Evolutionary conservation across 768 basidiomycete species (phyloP).

Genomic region (Termitomyces sp.): DNA sequence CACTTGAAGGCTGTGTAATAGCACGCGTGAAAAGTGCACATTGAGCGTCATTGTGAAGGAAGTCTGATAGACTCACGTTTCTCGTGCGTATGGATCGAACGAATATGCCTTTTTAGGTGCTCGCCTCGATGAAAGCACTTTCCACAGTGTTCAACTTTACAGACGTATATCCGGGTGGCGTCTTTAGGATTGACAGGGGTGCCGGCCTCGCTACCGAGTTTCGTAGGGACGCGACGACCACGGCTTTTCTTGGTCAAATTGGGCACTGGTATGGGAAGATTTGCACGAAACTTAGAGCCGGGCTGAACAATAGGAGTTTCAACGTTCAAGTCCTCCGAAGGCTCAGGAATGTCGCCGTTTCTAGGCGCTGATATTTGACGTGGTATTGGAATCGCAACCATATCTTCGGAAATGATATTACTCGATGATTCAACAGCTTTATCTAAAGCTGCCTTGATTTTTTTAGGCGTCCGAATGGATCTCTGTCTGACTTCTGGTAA

Average conservation of each 20-base stretch:
- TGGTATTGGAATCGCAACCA: not conserved
- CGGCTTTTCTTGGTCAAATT: constrained; percentile 79
- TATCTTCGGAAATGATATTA: not conserved
- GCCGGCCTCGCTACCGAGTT: constrained; percentile 12
- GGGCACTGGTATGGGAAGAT: constrained; percentile 66
- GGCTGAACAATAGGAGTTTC: constrained; percentile 26
- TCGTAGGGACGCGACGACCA: constrained; percentile 70
- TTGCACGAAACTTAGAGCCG: constrained; percentile 45
- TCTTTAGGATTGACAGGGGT: constrained; percentile 15
- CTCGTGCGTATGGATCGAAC: constrained; percentile 78
- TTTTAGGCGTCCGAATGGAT: constrained; percentile 4
- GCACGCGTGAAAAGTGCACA: constrained; percentile 10
- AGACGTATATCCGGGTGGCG: constrained; percentile 42
- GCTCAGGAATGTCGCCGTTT: not conserved
- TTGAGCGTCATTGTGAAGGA: constrained; percentile 12
- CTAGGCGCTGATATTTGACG: constrained; percentile 1
- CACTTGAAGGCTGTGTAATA: constrained; percentile 60
- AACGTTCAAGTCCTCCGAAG: constrained; percentile 10
- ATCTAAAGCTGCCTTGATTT: constrained; percentile 2
- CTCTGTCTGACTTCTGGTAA: constrained; percentile 7
- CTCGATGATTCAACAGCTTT: not conserved
- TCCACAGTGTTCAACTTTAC: constrained; percentile 66
- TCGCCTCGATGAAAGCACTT: constrained; percentile 79
- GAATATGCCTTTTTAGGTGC: constrained; percentile 77
- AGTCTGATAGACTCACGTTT: constrained; percentile 53